Evolutionary conservation across 139 green algal genomes (phyloP).

Genomic region (Chlorella sorokiniana): DNA sequence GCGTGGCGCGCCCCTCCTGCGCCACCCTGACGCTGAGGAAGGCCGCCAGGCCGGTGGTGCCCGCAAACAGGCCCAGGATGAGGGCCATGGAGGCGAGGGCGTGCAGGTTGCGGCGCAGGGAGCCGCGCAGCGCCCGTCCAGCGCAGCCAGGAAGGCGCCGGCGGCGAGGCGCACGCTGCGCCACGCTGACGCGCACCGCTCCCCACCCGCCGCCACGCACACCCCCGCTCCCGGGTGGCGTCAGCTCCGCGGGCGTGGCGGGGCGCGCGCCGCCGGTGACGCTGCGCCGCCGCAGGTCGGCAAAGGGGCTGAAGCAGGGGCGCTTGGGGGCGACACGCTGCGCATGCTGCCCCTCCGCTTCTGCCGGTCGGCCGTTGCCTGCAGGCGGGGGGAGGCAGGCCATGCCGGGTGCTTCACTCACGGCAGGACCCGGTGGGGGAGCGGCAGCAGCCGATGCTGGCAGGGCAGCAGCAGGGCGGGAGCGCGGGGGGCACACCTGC

Average conservation of each 20-base stretch:
- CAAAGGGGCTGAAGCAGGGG: constrained; percentile 14
- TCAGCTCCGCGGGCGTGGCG: background rate
- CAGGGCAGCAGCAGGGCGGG: background rate
- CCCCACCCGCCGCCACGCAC: background rate
- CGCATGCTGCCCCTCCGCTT: background rate
- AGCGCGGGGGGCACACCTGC: background rate
- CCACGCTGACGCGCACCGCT: background rate
- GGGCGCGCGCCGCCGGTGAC: background rate
- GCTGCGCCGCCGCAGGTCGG: background rate
- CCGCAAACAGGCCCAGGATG: constrained; percentile 50
- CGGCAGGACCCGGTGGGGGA: no score
- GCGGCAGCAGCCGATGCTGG: background rate
- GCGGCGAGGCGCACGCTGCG: background rate
- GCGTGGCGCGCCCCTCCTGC: constrained; percentile 31
- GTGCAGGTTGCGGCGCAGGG: constrained; percentile 44
- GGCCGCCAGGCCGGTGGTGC: constrained; percentile 43
- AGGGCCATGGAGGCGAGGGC: constrained; percentile 45
- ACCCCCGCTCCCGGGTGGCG: background rate
- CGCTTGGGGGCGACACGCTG: constrained; percentile 18
- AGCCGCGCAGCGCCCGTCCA: constrained; percentile 31
- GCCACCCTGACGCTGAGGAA: constrained; percentile 57
- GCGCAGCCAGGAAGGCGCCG: background rate
- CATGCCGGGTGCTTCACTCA: background rate
- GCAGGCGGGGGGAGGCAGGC: background rate
- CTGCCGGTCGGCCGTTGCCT: background rate